phyloP scores from a whole-genome alignment of 495 filamentous ascomycete genomes.

The Cercophora newfieldiana region DNA sequence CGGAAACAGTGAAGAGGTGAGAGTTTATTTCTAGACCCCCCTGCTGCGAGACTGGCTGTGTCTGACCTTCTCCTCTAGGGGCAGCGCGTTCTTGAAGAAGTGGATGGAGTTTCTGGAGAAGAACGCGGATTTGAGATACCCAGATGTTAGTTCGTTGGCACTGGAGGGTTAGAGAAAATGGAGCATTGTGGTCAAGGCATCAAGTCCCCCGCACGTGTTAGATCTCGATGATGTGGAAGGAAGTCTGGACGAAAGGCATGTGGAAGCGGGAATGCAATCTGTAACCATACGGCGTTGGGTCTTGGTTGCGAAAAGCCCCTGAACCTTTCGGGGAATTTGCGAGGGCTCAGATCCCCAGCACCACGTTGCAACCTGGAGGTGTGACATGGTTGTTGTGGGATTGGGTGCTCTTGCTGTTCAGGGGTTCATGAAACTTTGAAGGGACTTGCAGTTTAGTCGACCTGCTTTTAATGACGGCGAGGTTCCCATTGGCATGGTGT shows the following conservation, averaged over 20 bases:
- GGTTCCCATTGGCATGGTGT: neutral
- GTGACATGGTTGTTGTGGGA: slow-evolving; percentile 7
- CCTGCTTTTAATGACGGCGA: neutral
- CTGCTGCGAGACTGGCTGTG: slow-evolving; percentile 8
- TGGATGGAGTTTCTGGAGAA: slow-evolving; percentile 93
- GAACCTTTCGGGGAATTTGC: slow-evolving; percentile 15
- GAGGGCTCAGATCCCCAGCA: slow-evolving; percentile 8
- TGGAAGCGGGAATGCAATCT: neutral
- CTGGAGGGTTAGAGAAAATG: slow-evolving; percentile 20
- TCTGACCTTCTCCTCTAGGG: slow-evolving; percentile 46
- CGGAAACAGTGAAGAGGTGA: slow-evolving; percentile 83
- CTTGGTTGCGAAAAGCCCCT: slow-evolving; percentile 2
- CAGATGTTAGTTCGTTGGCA: slow-evolving; percentile 61
- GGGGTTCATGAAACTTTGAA: neutral
- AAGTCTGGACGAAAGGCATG: neutral
- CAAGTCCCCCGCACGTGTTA: neutral
- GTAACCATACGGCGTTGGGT: neutral
- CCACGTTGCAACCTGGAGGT: neutral
- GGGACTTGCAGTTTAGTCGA: neutral
- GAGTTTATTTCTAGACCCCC: slow-evolving; percentile 32
- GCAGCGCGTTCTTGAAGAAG: slow-evolving; percentile 75
- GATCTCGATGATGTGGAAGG: neutral
- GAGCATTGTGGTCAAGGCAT: neutral
- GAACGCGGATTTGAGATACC: slow-evolving; percentile 80
- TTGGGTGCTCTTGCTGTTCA: neutral